Percentiles rank a stretch among this genome's conserved stretches.
Conservation (phyloP, 2,329 filamentous ascomycete genomes). For the Tolypocladium ophioglossoides region DNA sequence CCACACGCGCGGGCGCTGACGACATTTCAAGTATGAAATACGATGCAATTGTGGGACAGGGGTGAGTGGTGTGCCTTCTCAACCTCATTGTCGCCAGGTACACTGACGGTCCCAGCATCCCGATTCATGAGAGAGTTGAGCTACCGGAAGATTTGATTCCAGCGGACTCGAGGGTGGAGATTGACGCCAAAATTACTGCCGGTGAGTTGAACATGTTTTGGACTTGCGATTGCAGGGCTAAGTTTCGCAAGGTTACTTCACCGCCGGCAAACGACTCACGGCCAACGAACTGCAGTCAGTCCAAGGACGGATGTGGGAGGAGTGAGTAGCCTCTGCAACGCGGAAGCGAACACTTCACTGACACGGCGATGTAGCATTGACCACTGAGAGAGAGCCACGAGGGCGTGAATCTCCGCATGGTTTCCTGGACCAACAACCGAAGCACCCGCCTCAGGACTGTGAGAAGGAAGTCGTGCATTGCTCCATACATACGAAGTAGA, state of each 20-base stretch:
- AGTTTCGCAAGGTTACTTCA: slow-evolving; percentile 55
- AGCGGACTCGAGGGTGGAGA: slow-evolving; percentile 91
- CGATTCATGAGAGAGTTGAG: slow-evolving; percentile 81
- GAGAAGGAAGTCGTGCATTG: neutral
- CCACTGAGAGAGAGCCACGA: slow-evolving; percentile 25
- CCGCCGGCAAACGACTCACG: slow-evolving; percentile 80
- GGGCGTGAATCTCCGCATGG: neutral
- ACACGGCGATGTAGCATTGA: slow-evolving; percentile 25
- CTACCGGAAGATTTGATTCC: slow-evolving; percentile 92
- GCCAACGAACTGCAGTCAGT: slow-evolving; percentile 77
- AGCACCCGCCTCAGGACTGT: neutral
- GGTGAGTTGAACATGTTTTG: slow-evolving; percentile 42
- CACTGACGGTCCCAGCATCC: slow-evolving; percentile 43
- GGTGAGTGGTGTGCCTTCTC: slow-evolving; percentile 27
- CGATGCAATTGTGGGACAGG: slow-evolving; percentile 77
- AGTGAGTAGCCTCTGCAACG: slow-evolving; percentile 31
- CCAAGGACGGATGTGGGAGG: slow-evolving; percentile 86
- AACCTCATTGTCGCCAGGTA: neutral
- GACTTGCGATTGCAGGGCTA: neutral
- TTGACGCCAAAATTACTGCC: slow-evolving; percentile 95
- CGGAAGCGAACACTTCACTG: neutral
- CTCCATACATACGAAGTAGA: neutral
- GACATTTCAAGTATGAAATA: slow-evolving; percentile 63
- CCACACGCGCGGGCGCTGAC: slow-evolving; percentile 13
- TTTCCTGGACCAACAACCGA: neutral